These are phyloP conservation scores for Plenodomus lindquistii DNA, from an alignment of 2,329 filamentous ascomycete species.

Conservation along the genomic window DNA sequence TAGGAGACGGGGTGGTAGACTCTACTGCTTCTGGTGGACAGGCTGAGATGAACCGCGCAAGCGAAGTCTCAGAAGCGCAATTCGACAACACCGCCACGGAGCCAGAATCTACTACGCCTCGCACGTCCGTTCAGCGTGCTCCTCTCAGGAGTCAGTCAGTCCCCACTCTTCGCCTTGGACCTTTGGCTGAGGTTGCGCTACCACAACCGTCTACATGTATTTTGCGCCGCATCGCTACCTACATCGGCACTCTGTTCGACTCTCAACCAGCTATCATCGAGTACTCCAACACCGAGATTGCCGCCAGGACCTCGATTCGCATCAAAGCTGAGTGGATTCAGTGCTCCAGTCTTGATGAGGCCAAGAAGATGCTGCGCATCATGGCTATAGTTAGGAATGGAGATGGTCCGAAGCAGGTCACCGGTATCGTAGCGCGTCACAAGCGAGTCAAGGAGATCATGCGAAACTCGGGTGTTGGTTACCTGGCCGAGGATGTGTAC, in stretches of 20 bases:
- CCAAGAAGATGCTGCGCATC: slow-evolving; percentile 5
- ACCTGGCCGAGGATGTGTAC: slow-evolving; percentile 6
- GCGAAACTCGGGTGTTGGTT: neutral
- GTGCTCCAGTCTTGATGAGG: rapidly evolving
- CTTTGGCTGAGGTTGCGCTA: no score
- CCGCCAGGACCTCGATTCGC: neutral
- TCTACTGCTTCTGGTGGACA: neutral
- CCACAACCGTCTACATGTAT: no score
- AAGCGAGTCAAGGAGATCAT: slow-evolving; percentile 9
- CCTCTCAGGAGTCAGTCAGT: no score
- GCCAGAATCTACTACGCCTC: no score
- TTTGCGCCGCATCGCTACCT: neutral
- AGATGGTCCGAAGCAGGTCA: neutral
- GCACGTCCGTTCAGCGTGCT: no score
- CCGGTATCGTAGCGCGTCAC: slow-evolving; percentile 7
- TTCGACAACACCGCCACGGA: no score
- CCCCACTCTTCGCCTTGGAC: no score
- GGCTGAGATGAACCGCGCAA: no score
- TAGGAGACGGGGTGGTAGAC: neutral
- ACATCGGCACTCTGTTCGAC: neutral
- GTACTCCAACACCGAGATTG: neutral
- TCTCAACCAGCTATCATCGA: neutral
- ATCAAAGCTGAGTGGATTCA: neutral
- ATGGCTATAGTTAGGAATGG: neutral
- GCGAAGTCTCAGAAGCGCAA: no score